These are phyloP conservation scores for Pyrenophora teres DNA, from an alignment of 2,329 filamentous ascomycete species.

Conservation along the genomic window DNA sequence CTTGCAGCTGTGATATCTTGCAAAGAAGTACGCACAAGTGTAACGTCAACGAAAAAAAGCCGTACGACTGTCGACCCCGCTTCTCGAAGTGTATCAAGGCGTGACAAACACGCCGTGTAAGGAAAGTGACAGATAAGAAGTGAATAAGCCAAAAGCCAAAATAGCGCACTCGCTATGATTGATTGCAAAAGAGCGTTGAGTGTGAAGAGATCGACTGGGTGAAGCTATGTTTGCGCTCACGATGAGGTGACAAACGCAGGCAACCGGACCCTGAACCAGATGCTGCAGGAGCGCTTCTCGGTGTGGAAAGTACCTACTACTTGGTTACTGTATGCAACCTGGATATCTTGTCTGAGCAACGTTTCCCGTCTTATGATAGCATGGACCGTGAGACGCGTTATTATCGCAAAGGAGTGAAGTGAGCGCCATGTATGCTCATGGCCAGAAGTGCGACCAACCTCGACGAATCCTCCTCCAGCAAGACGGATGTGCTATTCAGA, in stretches of 20 bases:
- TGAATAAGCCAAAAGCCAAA: background rate
- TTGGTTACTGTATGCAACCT: background rate
- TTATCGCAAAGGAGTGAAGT: too few relatives aligned
- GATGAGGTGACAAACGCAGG: background rate
- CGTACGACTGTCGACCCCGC: too few relatives aligned
- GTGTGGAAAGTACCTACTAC: background rate
- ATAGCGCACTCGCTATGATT: background rate
- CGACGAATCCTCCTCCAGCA: too few relatives aligned
- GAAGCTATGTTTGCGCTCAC: background rate
- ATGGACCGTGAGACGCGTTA: too few relatives aligned
- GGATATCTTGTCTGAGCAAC: background rate
- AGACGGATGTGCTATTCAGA: too few relatives aligned
- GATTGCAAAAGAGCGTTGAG: background rate
- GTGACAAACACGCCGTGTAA: background rate
- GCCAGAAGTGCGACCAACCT: too few relatives aligned
- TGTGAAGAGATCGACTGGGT: background rate
- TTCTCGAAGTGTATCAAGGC: too few relatives aligned
- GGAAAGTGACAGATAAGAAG: background rate
- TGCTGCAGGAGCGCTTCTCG: background rate
- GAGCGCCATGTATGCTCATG: too few relatives aligned
- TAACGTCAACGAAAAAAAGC: too few relatives aligned
- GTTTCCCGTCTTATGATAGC: too few relatives aligned
- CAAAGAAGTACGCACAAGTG: background rate
- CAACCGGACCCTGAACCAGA: conserved; percentile 2
- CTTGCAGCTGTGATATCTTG: too few relatives aligned